Evolutionary conservation across 176 grass and related monocot genomes (phyloP).

Genomic region (Pontederia paniculata): DNA sequence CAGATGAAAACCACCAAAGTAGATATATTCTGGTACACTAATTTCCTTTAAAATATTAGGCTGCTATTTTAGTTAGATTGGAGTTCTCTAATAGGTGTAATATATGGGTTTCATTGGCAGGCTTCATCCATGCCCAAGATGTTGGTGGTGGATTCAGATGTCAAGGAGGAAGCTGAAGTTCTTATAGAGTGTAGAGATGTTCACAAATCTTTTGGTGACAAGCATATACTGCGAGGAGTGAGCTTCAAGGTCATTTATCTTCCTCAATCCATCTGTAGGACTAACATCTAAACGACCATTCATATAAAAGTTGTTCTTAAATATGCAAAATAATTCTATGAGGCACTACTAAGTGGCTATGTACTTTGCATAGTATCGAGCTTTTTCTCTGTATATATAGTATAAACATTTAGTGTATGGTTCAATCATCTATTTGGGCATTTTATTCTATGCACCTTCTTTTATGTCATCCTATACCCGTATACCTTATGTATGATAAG

Average conservation of each 20-base stretch:
- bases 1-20: too few relatives aligned
- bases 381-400: neutral
- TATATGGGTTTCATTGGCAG: constrained; percentile 20
- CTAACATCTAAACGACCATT: neutral
- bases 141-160: constrained; percentile 27
- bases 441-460: neutral
- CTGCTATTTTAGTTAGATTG: neutral
- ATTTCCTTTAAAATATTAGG: too few relatives aligned
- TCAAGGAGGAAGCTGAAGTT: constrained; percentile 32
- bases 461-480: neutral
- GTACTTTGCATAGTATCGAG: neutral
- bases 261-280: neutral
- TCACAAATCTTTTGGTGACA: constrained; percentile 86
- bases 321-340: too few relatives aligned
- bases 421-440: neutral
- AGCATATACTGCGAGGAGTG: constrained; percentile 70
- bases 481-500: neutral
- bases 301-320: too few relatives aligned
- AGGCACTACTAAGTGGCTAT: neutral
- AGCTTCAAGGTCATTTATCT: constrained; percentile 71
- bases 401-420: neutral
- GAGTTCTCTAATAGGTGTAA: neutral
- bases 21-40: too few relatives aligned
- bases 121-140: constrained; percentile 37
- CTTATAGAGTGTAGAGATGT: constrained; percentile 93